Base-by-base conservation (phyloP, 495 filamentous ascomycete species). In the Aspergillus hancockii region DNA sequence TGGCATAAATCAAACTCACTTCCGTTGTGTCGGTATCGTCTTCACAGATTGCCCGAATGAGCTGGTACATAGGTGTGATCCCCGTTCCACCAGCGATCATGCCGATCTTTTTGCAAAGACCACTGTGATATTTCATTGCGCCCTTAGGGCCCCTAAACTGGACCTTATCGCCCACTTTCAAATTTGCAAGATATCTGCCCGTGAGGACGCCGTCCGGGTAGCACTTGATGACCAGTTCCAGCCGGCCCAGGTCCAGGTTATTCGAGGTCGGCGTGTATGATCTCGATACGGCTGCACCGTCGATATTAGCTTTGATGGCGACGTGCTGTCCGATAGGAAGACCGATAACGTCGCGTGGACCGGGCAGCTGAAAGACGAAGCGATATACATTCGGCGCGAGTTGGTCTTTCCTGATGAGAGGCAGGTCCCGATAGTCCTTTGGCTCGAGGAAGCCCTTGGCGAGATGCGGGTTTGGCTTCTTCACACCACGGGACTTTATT, bases 41-140 rank as follows among this genome's bases (percentile, higher is more conserved):
- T 52, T 82, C 75, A 64, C 78, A 79, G 32, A 85, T 83, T 23
- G 76, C 76, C 7, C 77, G 76, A 56, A 83, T 76, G 10, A 84
- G 67, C 62, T 80, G 80, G 67, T 77, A 84, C 75, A 83, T 82
- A 36, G 81, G 83, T 19, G 83, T 85, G 53, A 85, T 83, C 8
- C 81, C 82, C 0, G 81, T 80, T 2, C 82, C 82, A 31, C 81
- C 81, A 0, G 78, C 81, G 16, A 84, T 67, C 70, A 83, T 77
- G 3, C 80, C 76, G 22, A 85, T 71, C 45, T 62, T 59, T 13
- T 65, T 60, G 43, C 71, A 70, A 41, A 66, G 67, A 4, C 63
- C 61, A 18, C 60, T 64, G 18, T 55, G 57, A 54, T 83, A 80
- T 3, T 67, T 62, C 75, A 81, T 79, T 3, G 75, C 73, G 38